Conservation (phyloP, 2,329 filamentous ascomycete species). For the Decorospora gaudefroyi region DNA sequence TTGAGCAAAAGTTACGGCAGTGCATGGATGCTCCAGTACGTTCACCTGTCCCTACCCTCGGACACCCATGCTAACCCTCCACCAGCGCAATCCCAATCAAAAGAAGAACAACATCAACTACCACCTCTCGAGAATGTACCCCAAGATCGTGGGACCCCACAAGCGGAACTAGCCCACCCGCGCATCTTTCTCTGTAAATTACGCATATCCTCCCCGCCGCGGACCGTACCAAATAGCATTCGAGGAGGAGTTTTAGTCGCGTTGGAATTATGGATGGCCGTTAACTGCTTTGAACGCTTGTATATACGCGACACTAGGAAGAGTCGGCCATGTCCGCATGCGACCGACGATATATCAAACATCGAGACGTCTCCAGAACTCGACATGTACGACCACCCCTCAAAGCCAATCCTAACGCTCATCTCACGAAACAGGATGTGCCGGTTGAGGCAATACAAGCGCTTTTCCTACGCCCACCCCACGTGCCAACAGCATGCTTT, state of each 20-base stretch:
- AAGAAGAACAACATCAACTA: conserved; percentile 88
- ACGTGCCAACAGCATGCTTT: too few relatives aligned
- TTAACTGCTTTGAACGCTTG: conserved; percentile 22
- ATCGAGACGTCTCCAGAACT: neutral
- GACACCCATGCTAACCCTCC: conserved; percentile 11
- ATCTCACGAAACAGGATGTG: too few relatives aligned
- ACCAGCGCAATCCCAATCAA: conserved; percentile 59
- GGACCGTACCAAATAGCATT: conserved; percentile 15
- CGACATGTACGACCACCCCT: neutral
- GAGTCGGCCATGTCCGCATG: conserved; percentile 1
- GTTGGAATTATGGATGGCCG: conserved; percentile 25
- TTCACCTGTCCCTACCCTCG: conserved; percentile 25
- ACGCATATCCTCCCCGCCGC: conserved; percentile 28
- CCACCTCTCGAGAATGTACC: conserved; percentile 78
- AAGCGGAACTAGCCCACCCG: conserved; percentile 60
- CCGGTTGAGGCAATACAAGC: too few relatives aligned
- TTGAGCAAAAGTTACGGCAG: conserved; percentile 64
- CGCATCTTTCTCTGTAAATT: conserved; percentile 28
- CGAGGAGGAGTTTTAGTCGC: conserved; percentile 27
- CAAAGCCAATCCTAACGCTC: too few relatives aligned
- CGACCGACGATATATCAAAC: neutral
- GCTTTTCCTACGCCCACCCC: too few relatives aligned
- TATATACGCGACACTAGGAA: conserved; percentile 18
- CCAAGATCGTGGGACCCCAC: conserved; percentile 71
- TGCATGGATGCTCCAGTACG: conserved; percentile 82